phyloP scores from a whole-genome alignment of 2,329 filamentous ascomycete genomes.

The Emergomyces pasteurianus region DNA sequence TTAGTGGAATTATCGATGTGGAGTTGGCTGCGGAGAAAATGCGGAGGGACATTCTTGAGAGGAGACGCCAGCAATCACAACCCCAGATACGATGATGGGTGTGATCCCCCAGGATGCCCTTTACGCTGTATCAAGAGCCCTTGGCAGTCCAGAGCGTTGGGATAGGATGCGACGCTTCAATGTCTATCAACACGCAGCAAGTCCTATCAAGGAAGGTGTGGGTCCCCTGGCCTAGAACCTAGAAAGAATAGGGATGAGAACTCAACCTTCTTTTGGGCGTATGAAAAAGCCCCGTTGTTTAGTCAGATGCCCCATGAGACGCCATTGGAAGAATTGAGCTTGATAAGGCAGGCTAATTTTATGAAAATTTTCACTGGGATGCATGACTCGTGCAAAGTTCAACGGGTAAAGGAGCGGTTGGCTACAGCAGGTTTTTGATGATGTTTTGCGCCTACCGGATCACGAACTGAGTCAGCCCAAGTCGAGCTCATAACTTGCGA shows the following conservation, averaged over 20 bases:
- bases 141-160: background rate
- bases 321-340: background rate
- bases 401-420: background rate
- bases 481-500: background rate
- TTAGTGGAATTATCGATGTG: slow-evolving; percentile 71
- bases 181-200: background rate
- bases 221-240: background rate
- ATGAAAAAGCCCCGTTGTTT: background rate
- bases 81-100: slow-evolving; percentile 19
- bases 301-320: background rate
- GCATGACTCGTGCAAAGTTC: background rate
- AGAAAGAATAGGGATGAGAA: background rate
- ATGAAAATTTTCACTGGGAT: background rate
- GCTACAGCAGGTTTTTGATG: background rate
- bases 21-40: slow-evolving; percentile 72
- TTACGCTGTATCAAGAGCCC: background rate
- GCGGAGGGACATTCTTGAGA: slow-evolving; percentile 53
- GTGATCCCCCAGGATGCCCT: background rate
- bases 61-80: slow-evolving; percentile 35
- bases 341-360: background rate
- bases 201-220: background rate
- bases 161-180: background rate
- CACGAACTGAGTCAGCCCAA: background rate
- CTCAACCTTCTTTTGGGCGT: background rate
- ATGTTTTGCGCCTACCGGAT: background rate